These are phyloP conservation scores for Exophiala spinifera DNA, from an alignment of 2,329 filamentous ascomycete genomes.

Conservation along the genomic window DNA sequence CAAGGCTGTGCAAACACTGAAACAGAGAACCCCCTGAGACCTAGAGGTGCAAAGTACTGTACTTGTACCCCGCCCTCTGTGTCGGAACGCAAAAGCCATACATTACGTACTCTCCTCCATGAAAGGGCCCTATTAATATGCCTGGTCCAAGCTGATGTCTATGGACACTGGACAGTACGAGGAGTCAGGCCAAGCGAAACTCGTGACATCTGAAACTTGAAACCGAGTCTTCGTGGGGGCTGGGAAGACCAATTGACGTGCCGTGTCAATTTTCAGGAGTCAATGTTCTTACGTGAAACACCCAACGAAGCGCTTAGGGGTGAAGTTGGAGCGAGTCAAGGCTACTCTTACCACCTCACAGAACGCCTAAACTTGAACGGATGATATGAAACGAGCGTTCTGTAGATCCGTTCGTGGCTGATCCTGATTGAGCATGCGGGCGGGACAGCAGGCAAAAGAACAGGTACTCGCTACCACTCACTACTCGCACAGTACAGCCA, in stretches of 20 bases:
- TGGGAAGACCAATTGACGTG: not conserved
- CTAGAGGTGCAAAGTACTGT: too few species aligned
- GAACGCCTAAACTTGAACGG: not conserved
- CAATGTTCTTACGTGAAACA: not conserved
- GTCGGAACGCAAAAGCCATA: too few species aligned
- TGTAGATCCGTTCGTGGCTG: not conserved
- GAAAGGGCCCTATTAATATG: not conserved
- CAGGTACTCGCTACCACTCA: too few species aligned
- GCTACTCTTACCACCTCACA: not conserved
- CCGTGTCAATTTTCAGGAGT: constrained; percentile 1
- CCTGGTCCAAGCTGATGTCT: not conserved
- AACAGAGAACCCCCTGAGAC: too few species aligned
- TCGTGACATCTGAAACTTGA: not conserved
- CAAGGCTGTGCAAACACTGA: not conserved
- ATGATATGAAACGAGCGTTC: not conserved
- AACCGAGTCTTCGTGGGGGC: not conserved
- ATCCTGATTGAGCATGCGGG: not conserved
- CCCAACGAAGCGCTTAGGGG: not conserved
- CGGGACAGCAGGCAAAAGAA: not conserved
- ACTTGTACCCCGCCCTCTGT: too few species aligned
- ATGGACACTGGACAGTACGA: too few species aligned
- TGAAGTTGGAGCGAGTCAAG: not conserved
- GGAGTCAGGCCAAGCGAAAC: not conserved
- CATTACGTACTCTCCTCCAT: too few species aligned
- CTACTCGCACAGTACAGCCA: too few species aligned